phyloP scores from a whole-genome alignment of 164 flowering plant species.

The Platanus orientalis region DNA sequence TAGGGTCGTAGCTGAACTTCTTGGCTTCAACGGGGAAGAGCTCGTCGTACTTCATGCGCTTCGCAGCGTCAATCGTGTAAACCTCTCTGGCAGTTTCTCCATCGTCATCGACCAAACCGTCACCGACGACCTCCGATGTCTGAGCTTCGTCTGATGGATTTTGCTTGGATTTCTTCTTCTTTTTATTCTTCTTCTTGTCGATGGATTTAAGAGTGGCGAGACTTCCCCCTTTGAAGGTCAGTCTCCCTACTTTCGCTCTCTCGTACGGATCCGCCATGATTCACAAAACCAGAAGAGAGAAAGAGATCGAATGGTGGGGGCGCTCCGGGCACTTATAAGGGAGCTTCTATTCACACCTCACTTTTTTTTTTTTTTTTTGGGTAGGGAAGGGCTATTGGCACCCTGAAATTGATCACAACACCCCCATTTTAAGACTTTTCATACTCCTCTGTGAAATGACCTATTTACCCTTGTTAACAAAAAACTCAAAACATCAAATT shows the following conservation, averaged over 20 bases:
- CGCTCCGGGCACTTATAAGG: too few relatives aligned
- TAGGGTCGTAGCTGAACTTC: conserved; percentile 72
- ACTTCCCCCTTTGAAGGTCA: conserved; percentile 73
- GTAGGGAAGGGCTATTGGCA: too few relatives aligned
- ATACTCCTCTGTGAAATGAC: too few relatives aligned
- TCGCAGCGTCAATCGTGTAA: conserved; percentile 83
- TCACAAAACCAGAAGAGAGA: not conserved
- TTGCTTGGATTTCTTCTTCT: conserved; percentile 31
- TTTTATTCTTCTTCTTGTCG: conserved; percentile 54
- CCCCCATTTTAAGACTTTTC: too few relatives aligned
- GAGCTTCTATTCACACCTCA: too few relatives aligned
- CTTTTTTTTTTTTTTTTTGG: too few relatives aligned
- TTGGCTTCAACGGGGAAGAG: conserved; percentile 81
- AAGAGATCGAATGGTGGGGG: too few relatives aligned
- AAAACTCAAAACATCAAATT: too few relatives aligned
- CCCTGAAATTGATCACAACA: too few relatives aligned
- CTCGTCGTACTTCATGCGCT: conserved; percentile 78
- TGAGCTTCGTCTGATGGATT: conserved; percentile 10
- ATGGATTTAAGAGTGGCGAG: conserved; percentile 54
- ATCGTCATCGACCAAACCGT: not conserved
- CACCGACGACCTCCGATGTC: not conserved
- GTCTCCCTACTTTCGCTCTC: conserved; percentile 62
- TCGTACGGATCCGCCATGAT: conserved; percentile 68
- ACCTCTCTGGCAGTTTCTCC: conserved; percentile 23
- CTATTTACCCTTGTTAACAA: too few relatives aligned